Percentiles rank a stretch among this genome's conserved stretches.
These are phyloP conservation scores for Sclerotinia spermophila DNA, from an alignment of 2,329 filamentous ascomycete genomes.

Conservation along the genomic window DNA sequence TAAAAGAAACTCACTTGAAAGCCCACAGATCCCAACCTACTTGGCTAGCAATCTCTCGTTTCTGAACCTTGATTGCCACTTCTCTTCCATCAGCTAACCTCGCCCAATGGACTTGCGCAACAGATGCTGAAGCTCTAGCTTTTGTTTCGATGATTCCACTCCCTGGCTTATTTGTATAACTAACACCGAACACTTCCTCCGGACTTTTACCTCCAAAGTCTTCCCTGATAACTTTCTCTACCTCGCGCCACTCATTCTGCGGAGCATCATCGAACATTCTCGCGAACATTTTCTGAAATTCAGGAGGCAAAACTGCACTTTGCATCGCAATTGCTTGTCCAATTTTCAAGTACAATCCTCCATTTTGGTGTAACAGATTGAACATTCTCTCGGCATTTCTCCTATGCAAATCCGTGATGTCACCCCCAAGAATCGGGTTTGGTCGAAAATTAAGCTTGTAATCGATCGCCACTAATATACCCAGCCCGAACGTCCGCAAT, in stretches of 20 bases:
- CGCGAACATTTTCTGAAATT: conserved; percentile 94
- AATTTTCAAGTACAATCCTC: conserved; percentile 94
- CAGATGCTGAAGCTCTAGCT: conserved; percentile 71
- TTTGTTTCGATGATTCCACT: conserved; percentile 67
- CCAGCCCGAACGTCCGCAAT: conserved; percentile 74
- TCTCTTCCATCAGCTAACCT: conserved; percentile 79
- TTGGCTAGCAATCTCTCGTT: conserved; percentile 86
- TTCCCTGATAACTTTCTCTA: conserved; percentile 78
- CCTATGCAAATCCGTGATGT: conserved; percentile 72
- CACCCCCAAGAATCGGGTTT: conserved; percentile 68
- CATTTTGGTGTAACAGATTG: conserved; percentile 77
- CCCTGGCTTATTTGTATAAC: conserved; percentile 64
- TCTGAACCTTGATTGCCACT: conserved; percentile 95
- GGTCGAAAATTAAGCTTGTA: conserved; percentile 96
- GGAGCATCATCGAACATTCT: conserved; percentile 98
- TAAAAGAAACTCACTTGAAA: conserved; percentile 62
- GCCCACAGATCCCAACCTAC: conserved; percentile 95
- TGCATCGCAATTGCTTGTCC: conserved; percentile 99
- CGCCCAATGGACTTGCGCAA: conserved; percentile 97
- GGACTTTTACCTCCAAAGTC: conserved; percentile 82
- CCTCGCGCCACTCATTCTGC: conserved; percentile 82
- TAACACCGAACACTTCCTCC: conserved; percentile 90
- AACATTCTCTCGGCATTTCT: conserved; percentile 83
- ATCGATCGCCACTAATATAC: conserved; percentile 78
- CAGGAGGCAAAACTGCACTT: conserved; percentile 84